A percentile compares a stretch with the other conserved stretches of the same genome.
phyloP scores from a whole-genome alignment of 768 basidiomycete species.

The Pluteus cervinus region DNA sequence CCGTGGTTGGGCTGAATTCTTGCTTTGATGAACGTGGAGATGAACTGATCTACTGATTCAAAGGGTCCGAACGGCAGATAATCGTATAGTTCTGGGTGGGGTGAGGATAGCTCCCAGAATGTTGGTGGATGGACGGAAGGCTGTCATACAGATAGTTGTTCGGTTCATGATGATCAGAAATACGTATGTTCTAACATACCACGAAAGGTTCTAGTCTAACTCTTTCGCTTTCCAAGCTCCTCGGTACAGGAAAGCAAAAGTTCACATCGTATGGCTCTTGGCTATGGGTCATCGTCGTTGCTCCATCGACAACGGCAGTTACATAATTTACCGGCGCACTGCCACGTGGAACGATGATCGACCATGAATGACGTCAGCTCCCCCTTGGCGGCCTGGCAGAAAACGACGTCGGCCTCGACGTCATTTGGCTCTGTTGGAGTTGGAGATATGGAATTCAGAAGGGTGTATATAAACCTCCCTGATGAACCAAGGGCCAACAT shows the following conservation, averaged over 20 bases:
- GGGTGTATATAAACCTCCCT: background rate
- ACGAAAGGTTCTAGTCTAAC: slow-evolving; percentile 47
- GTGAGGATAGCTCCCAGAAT: slow-evolving; percentile 27
- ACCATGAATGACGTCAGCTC: too few species aligned
- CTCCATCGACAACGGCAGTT: background rate
- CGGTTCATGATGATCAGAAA: background rate
- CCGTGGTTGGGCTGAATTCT: slow-evolving; percentile 29
- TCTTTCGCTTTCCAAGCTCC: slow-evolving; percentile 37
- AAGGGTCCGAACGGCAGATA: slow-evolving; percentile 51
- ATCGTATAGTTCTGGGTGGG: slow-evolving; percentile 34
- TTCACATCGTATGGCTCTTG: slow-evolving; percentile 30
- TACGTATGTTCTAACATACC: slow-evolving; percentile 21
- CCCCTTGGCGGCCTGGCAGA: too few species aligned
- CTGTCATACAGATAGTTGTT: slow-evolving; percentile 16
- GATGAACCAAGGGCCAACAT: too few species aligned
- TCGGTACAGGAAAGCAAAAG: slow-evolving; percentile 44
- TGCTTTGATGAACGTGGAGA: slow-evolving; percentile 24
- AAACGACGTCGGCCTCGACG: too few species aligned
- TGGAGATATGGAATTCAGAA: background rate
- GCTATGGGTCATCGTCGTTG: background rate
- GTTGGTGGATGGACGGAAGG: slow-evolving; percentile 36
- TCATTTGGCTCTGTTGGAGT: background rate
- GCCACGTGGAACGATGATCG: slow-evolving; percentile 3
- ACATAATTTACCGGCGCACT: slow-evolving; percentile 1
- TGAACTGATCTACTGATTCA: slow-evolving; percentile 26